Evolutionary conservation across 129 eudicot genomes (phyloP).

Genomic region (Flaveria brownii): DNA sequence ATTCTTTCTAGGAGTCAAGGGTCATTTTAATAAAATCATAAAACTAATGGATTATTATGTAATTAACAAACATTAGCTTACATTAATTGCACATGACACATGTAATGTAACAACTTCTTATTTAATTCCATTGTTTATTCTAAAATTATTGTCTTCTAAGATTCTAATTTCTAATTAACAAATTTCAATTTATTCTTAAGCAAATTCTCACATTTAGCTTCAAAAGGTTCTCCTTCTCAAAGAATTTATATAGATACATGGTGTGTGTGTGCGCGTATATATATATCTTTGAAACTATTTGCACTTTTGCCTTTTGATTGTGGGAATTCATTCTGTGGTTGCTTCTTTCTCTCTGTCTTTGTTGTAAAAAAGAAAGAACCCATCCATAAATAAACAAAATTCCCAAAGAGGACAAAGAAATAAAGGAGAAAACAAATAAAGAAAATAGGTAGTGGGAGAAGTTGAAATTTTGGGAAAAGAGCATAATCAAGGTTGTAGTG

Average conservation of each 20-base stretch:
- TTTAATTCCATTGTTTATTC: slow-evolving; percentile 3
- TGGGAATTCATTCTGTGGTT: slow-evolving; percentile 44
- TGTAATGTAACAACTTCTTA: slow-evolving; percentile 36
- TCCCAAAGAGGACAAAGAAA: slow-evolving; percentile 38
- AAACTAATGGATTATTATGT: slow-evolving; percentile 25
- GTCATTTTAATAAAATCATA: slow-evolving; percentile 10
- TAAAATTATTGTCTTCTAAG: slow-evolving; percentile 21
- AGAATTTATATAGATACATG: slow-evolving; percentile 35
- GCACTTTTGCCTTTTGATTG: slow-evolving; percentile 41
- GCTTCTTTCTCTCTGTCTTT: slow-evolving; percentile 49
- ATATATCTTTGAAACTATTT: slow-evolving; percentile 32
- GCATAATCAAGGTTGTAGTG: slow-evolving; percentile 26
- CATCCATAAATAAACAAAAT: slow-evolving; percentile 46
- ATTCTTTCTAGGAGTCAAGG: slow-evolving; percentile 21
- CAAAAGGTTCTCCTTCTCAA: slow-evolving; percentile 34
- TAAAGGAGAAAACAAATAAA: slow-evolving; percentile 27
- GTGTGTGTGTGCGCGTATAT: slow-evolving; percentile 15
- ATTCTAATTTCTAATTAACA: slow-evolving; percentile 22
- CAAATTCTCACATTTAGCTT: slow-evolving; percentile 34
- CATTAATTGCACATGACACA: slow-evolving; percentile 39
- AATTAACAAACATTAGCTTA: slow-evolving; percentile 27
- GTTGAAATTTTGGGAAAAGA: slow-evolving; percentile 37
- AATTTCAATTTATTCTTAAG: slow-evolving; percentile 30
- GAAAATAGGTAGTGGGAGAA: slow-evolving; percentile 43
- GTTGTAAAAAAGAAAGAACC: slow-evolving; percentile 48